Percentiles rank a stretch among this genome's conserved stretches.
phyloP scores from a whole-genome alignment of 306 rosid genomes.

The Albizia julibrissin region DNA sequence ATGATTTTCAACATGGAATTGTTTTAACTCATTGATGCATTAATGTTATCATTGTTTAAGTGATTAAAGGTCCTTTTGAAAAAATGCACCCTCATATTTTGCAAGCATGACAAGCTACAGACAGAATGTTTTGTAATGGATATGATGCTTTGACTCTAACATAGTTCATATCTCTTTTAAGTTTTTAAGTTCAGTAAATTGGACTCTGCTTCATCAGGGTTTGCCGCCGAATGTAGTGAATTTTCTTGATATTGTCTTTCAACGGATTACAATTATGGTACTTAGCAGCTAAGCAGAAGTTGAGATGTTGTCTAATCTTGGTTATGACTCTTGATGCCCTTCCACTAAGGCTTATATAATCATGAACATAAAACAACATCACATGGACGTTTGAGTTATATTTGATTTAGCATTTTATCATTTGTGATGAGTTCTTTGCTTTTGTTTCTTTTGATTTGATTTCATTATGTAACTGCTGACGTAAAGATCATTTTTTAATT shows the following conservation, averaged over 20 bases:
- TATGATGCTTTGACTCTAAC: background rate
- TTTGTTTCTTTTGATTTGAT: conserved; percentile 4
- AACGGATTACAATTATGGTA: background rate
- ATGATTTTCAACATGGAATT: background rate
- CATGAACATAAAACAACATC: background rate
- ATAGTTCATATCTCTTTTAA: background rate
- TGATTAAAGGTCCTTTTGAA: background rate
- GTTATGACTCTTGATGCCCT: background rate
- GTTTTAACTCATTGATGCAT: background rate
- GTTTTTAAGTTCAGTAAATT: conserved; percentile 1
- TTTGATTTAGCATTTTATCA: background rate
- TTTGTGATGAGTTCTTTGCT: background rate
- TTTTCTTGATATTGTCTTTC: background rate
- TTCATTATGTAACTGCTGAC: conserved; percentile 26
- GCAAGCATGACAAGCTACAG: background rate
- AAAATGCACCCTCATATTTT: background rate
- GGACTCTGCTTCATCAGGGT: background rate
- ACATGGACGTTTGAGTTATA: background rate
- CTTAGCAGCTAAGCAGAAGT: background rate
- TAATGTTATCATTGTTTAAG: background rate
- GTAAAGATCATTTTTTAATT: conserved; percentile 25
- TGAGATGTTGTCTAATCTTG: background rate
- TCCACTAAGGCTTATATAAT: background rate
- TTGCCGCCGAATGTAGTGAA: background rate
- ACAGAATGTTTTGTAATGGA: background rate